Conservation (phyloP, 495 filamentous ascomycete genomes). For the Penicillium manginii region DNA sequence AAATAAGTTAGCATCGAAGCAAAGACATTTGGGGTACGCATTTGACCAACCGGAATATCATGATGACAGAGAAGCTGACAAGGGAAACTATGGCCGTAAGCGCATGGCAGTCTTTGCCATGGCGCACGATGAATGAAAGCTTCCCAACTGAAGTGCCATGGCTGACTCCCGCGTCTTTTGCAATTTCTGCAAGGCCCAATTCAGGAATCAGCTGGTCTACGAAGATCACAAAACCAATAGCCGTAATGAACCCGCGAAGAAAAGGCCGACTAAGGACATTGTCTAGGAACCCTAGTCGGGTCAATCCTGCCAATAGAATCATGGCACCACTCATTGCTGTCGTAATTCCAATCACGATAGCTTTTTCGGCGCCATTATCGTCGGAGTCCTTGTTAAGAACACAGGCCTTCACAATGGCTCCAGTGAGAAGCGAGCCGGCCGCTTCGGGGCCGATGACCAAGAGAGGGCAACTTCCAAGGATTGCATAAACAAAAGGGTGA, state of each 20-base stretch:
- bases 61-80: slow-evolving; percentile 83
- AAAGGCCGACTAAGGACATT: slow-evolving; percentile 93
- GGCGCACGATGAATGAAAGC: slow-evolving; percentile 72
- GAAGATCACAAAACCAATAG: slow-evolving; percentile 93
- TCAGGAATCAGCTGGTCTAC: slow-evolving; percentile 94
- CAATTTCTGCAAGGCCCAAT: slow-evolving; percentile 70
- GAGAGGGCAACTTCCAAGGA: slow-evolving; percentile 86
- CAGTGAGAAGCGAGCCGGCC: slow-evolving; percentile 86
- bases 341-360: slow-evolving; percentile 84
- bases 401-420: slow-evolving; percentile 79
- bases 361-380: slow-evolving; percentile 69
- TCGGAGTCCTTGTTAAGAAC: slow-evolving; percentile 73
- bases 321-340: slow-evolving; percentile 85
- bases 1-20: slow-evolving; percentile 3
- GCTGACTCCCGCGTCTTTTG: slow-evolving; percentile 59
- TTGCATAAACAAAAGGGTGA: slow-evolving; percentile 85
- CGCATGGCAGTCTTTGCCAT: slow-evolving; percentile 65
- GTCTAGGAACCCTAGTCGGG: slow-evolving; percentile 90
- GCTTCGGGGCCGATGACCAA: slow-evolving; percentile 98
- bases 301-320: slow-evolving; percentile 81
- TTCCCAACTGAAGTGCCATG: slow-evolving; percentile 89
- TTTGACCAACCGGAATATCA: slow-evolving; percentile 69
- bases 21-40: slow-evolving; percentile 3
- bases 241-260: slow-evolving; percentile 91
- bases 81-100: slow-evolving; percentile 77